Base-by-base conservation (phyloP, 495 filamentous ascomycete species). In the Podospora pseudopauciseta region DNA sequence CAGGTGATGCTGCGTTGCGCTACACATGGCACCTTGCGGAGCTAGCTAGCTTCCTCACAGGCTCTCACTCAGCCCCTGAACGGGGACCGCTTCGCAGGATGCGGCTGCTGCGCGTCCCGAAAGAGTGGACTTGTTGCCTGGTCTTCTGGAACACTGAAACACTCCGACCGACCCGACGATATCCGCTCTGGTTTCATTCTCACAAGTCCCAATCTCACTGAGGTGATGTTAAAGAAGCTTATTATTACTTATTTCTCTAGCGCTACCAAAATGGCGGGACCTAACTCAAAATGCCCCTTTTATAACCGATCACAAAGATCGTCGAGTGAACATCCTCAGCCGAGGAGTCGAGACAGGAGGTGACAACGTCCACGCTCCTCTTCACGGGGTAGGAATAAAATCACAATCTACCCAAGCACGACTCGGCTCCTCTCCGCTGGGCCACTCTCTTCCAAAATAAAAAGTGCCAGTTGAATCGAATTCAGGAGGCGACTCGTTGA, bases 231-330 rank as follows among this genome's bases (percentile, higher is more conserved):
- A 7, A 57, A 58, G 55, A 58, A 58, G n/a, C 55, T 9, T 58
- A 58, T 58, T 58, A 58, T 58, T 58, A 58, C 55, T 58, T 58
- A 26, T 58, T 58, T 58, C 55, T 58, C 55, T 58, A 26, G 5
- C 55, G 9, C 39, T 58, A 20, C n/a, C n/a, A 58, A 58, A 58
- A 19, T 26, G 23, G 55, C 55, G 55, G 55, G 55, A 26, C 55
- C n/a, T 58, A 58, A 58, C n/a, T 58, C 55, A 58, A 58, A 58
- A 58, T 58, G 55, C 55, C 55, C 55, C 55, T 58, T 58, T 58
- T 58, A 20, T 58, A 58, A 49, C 39, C 39, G 39, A 49, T 49
- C 39, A 49, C 18, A 49, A 9, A 6, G 39, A 49, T 49, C 39
- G 39, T 49, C 39, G 39, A 49, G 39, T 49, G 30, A 49, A 49